phyloP scores from a whole-genome alignment of 2,329 filamentous ascomycete species.

The Eutypella sp. region DNA sequence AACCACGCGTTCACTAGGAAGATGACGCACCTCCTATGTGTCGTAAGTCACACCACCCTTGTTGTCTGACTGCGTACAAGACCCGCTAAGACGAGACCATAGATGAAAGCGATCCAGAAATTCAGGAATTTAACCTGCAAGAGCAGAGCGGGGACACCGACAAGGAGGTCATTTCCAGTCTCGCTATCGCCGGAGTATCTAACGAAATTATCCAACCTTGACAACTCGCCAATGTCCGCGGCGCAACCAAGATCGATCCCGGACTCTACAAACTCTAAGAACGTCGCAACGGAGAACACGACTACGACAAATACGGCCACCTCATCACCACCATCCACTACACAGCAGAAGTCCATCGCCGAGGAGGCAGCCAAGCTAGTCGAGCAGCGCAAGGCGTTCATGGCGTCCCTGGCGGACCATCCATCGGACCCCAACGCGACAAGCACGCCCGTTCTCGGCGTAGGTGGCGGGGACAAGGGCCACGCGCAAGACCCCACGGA shows the following conservation, averaged over 20 bases:
- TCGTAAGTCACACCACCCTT: constrained; percentile 48
- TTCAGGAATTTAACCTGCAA: constrained; percentile 72
- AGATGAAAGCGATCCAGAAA: constrained; percentile 86
- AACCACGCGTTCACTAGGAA: constrained; percentile 86
- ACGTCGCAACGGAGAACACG: constrained; percentile 4
- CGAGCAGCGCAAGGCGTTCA: constrained; percentile 40
- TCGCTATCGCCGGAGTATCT: constrained; percentile 11
- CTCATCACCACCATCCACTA: not conserved
- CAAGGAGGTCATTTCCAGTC: constrained; percentile 31
- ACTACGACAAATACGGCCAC: constrained; percentile 22
- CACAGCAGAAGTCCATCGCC: constrained; percentile 29
- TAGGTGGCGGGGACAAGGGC: too few species aligned
- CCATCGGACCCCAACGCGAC: constrained; percentile 22
- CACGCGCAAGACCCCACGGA: constrained; percentile 61
- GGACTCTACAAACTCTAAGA: not conserved
- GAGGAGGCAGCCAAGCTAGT: constrained; percentile 47
- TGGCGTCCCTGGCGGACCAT: constrained; percentile 24
- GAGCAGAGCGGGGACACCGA: constrained; percentile 27
- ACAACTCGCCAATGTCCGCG: constrained; percentile 9
- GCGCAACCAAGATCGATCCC: not conserved
- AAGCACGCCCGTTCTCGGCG: constrained; percentile 27
- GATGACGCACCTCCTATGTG: constrained; percentile 78
- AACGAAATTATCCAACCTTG: not conserved
- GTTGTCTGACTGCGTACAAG: not conserved
- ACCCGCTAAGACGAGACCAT: constrained; percentile 9